phyloP scores from a whole-genome alignment of 164 flowering plant genomes.

The Malania oleifera region DNA sequence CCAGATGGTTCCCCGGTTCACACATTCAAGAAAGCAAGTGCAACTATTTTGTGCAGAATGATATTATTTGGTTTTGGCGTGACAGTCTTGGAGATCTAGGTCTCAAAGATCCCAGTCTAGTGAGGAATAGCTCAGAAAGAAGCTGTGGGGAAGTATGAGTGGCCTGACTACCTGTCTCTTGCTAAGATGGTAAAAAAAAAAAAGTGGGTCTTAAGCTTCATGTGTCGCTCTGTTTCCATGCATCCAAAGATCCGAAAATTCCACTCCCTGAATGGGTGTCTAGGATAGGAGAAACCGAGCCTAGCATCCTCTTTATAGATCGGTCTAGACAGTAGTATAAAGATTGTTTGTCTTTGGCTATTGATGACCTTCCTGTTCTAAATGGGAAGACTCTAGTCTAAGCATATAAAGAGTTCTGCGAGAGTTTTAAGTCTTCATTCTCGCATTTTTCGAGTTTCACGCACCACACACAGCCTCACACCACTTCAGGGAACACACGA shows the following conservation, averaged over 20 bases:
- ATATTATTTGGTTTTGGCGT: not conserved
- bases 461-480: too few relatives aligned
- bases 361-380: constrained; percentile 73
- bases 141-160: constrained; percentile 62
- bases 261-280: constrained; percentile 82
- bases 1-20: not conserved
- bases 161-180: constrained; percentile 72
- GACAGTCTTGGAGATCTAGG: too few relatives aligned
- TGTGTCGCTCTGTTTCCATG: constrained; percentile 78
- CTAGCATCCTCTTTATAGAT: constrained; percentile 59
- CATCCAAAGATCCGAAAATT: constrained; percentile 34
- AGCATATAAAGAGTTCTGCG: constrained; percentile 59
- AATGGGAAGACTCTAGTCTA: constrained; percentile 72
- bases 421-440: constrained; percentile 73
- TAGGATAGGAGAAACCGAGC: constrained; percentile 47
- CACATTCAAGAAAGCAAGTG: constrained; percentile 1
- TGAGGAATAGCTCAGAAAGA: constrained; percentile 92
- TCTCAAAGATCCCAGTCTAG: constrained; percentile 82
- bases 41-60: not conserved
- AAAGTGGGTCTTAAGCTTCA: constrained; percentile 76
- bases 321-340: constrained; percentile 51
- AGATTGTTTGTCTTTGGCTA: constrained; percentile 67
- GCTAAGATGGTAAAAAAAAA: constrained; percentile 79
- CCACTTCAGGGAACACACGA: too few relatives aligned
- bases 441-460: constrained; percentile 64